Percentiles rank a stretch among this genome's conserved stretches.
These are phyloP conservation scores for Inga laurina DNA, from an alignment of 306 rosid species.

Conservation along the genomic window DNA sequence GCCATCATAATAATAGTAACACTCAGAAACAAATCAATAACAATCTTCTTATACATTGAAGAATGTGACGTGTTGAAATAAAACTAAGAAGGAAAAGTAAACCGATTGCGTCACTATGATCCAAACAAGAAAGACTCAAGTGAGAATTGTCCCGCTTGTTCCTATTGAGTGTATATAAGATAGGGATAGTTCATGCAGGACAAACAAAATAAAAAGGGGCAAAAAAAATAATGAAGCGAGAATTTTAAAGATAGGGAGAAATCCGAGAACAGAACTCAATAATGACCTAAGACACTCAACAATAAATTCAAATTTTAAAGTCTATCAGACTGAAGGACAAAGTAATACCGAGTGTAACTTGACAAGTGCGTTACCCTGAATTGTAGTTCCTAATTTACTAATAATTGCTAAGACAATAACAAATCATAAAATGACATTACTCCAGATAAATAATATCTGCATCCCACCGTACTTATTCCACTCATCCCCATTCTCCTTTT, in stretches of 20 bases:
- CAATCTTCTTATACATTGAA: too few relatives aligned
- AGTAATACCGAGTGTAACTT: not conserved
- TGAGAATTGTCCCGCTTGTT: conserved; percentile 7
- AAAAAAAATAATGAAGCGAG: not conserved
- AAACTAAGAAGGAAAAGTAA: too few relatives aligned
- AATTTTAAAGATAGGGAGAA: not conserved
- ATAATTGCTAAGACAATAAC: not conserved
- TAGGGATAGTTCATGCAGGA: conserved; percentile 7
- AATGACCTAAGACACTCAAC: not conserved
- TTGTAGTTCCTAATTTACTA: not conserved
- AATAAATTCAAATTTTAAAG: not conserved
- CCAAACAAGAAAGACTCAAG: not conserved
- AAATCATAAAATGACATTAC: not conserved
- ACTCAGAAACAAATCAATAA: too few relatives aligned
- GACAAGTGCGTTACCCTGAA: not conserved
- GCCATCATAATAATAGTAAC: too few relatives aligned
- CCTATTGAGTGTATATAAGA: not conserved
- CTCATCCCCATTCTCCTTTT: not conserved
- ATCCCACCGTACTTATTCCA: not conserved
- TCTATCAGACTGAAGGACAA: not conserved
- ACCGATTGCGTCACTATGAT: too few relatives aligned
- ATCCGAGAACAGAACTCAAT: not conserved
- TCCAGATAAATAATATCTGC: not conserved
- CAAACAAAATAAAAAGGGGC: not conserved
- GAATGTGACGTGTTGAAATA: too few relatives aligned